A percentile compares a stretch with the other conserved stretches of the same genome.
phyloP scores from a whole-genome alignment of 2,329 filamentous ascomycete species.

The Microdochium trichocladiopsis region DNA sequence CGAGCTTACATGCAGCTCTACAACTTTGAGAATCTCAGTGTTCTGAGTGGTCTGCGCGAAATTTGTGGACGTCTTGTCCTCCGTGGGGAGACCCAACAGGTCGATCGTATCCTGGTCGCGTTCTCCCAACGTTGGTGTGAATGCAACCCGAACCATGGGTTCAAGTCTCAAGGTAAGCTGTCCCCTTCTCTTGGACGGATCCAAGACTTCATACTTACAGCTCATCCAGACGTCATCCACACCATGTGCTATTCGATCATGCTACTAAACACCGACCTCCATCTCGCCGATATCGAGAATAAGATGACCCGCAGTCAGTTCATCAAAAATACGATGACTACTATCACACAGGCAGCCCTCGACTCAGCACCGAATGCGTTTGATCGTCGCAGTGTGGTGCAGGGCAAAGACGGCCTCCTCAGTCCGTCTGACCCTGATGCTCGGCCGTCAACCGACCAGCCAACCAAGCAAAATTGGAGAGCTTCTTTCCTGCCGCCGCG shows the following conservation, averaged over 20 bases:
- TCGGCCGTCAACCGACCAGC: conserved; percentile 11
- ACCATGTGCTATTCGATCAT: conserved; percentile 96
- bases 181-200: neutral
- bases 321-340: conserved; percentile 92
- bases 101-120: conserved; percentile 86
- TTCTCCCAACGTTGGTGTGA: conserved; percentile 89
- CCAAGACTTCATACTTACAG: conserved; percentile 19
- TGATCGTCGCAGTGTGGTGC: conserved; percentile 49
- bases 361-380: conserved; percentile 66
- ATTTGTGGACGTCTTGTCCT: conserved; percentile 78
- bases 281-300: conserved; percentile 88
- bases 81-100: conserved; percentile 90
- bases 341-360: conserved; percentile 68
- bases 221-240: conserved; percentile 73
- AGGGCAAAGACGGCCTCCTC: conserved; percentile 26
- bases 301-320: conserved; percentile 97
- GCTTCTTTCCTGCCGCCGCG: conserved; percentile 43
- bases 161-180: conserved; percentile 74
- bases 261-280: conserved; percentile 90
- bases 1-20: conserved; percentile 88
- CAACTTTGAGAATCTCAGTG: conserved; percentile 75
- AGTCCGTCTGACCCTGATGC: conserved; percentile 16
- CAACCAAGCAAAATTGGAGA: conserved; percentile 17
- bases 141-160: conserved; percentile 88
- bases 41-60: conserved; percentile 69